These are phyloP conservation scores for Malus hybrid DNA, from an alignment of 331 rosid species.

Conservation along the genomic window DNA sequence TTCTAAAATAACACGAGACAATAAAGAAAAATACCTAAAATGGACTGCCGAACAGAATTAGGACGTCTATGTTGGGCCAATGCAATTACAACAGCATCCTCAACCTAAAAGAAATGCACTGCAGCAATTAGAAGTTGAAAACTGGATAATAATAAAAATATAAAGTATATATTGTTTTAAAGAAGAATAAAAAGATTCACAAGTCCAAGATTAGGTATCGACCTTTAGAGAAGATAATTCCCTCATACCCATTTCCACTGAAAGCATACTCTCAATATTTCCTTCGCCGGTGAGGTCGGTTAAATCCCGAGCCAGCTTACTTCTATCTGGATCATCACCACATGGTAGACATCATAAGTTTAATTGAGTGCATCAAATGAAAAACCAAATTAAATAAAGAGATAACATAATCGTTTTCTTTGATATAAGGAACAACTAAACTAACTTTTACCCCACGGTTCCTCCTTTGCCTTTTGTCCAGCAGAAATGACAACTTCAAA, in stretches of 20 bases:
- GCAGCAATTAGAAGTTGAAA: not conserved
- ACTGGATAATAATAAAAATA: not conserved
- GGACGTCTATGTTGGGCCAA: conserved; percentile 68
- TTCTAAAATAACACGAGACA: not conserved
- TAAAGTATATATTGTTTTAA: not conserved
- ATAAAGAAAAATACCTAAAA: conserved; percentile 37
- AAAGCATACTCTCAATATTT: conserved; percentile 97
- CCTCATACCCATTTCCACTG: conserved; percentile 96
- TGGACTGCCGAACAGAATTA: conserved; percentile 53
- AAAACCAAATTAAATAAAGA: not conserved
- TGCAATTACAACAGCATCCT: conserved; percentile 87
- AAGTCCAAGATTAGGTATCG: not conserved
- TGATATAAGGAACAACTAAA: conserved; percentile 7
- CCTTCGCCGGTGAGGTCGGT: conserved; percentile 96
- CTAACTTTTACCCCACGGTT: conserved; percentile 67
- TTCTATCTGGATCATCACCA: conserved; percentile 63
- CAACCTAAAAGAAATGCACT: conserved; percentile 44
- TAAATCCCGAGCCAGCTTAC: conserved; percentile 63
- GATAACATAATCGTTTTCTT: not conserved
- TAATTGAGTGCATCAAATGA: not conserved
- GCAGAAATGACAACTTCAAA: conserved; percentile 88
- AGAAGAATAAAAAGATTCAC: conserved; percentile 8
- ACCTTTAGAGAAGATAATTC: conserved; percentile 92
- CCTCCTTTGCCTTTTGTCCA: conserved; percentile 98
- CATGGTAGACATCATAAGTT: conserved; percentile 35